A percentile compares a stretch with the other conserved stretches of the same genome.
phyloP scores from a whole-genome alignment of 1,284 basidiomycete species.

The Ganoderma meredithae region DNA sequence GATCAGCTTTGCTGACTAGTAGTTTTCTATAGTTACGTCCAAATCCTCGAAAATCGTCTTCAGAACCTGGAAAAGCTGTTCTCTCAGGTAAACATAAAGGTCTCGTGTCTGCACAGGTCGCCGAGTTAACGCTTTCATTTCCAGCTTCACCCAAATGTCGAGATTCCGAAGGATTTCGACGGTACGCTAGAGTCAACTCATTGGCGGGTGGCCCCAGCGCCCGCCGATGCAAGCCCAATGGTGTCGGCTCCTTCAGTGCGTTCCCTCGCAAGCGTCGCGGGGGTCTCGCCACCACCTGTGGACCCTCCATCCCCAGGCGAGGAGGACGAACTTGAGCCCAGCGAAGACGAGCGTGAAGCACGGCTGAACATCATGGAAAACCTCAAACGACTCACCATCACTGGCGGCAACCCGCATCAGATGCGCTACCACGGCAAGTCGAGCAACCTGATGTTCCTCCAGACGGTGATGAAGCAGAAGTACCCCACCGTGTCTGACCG shows the following conservation, averaged over 20 bases:
- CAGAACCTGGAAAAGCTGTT: conserved; percentile 76
- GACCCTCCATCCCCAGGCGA: conserved; percentile 25
- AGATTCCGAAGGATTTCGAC: conserved; percentile 55
- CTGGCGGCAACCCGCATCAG: conserved; percentile 25
- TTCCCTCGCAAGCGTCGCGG: conserved; percentile 3
- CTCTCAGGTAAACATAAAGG: conserved; percentile 52
- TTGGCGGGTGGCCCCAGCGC: conserved; percentile 1
- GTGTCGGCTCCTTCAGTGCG: conserved; percentile 40
- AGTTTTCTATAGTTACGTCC: conserved; percentile 61
- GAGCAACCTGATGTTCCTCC: conserved; percentile 56
- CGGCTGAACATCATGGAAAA: conserved; percentile 32
- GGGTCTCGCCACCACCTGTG: conserved; percentile 23
- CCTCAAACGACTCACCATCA: conserved; percentile 33
- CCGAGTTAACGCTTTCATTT: neutral
- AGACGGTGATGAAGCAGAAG: conserved; percentile 57
- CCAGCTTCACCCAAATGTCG: conserved; percentile 56
- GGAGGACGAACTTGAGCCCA: conserved; percentile 44
- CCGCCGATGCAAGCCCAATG: neutral
- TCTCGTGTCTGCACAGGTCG: too few relatives aligned
- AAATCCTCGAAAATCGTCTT: conserved; percentile 73
- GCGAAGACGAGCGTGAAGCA: conserved; percentile 43
- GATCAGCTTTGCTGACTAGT: neutral
- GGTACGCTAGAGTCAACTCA: conserved; percentile 52
- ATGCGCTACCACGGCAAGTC: conserved; percentile 60
- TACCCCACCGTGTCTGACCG: conserved; percentile 37